A percentile compares a stretch with the other conserved stretches of the same genome.
These are phyloP conservation scores for Coemansia sp. DNA, from an alignment of 192 early-diverging fungal genomes.

Conservation along the genomic window DNA sequence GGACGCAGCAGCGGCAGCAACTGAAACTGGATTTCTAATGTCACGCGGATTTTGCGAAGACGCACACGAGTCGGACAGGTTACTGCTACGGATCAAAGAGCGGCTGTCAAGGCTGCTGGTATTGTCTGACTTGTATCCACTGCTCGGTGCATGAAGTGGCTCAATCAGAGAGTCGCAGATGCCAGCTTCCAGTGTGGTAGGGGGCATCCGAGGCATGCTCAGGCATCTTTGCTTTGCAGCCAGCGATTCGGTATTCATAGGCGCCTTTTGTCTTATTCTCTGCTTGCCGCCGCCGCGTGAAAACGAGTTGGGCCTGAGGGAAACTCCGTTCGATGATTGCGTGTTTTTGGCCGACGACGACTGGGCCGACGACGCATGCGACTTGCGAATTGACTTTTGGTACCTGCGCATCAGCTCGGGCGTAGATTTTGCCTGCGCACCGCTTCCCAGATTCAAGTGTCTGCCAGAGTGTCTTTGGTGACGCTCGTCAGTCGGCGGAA, in stretches of 20 bases:
- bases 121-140: background rate
- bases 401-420: conserved; percentile 39
- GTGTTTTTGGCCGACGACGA: conserved; percentile 7
- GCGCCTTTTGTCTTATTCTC: background rate
- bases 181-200: conserved; percentile 31
- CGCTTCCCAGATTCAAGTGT: conserved; percentile 3
- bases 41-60: conserved; percentile 1
- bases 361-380: conserved; percentile 5
- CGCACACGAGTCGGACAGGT: background rate
- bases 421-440: conserved; percentile 41
- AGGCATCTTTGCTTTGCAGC: conserved; percentile 26
- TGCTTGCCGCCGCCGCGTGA: background rate
- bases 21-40: background rate
- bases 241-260: background rate
- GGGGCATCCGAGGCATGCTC: conserved; percentile 41
- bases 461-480: background rate
- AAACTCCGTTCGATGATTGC: conserved; percentile 15
- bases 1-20: conserved; percentile 6
- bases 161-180: conserved; percentile 35
- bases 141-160: background rate
- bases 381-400: conserved; percentile 10
- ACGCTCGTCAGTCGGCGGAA: conserved; percentile 6
- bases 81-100: background rate
- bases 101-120: conserved; percentile 1
- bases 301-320: conserved; percentile 35